Conservation (phyloP, 2,329 filamentous ascomycete species). For the Arthrinium phaeospermum region DNA sequence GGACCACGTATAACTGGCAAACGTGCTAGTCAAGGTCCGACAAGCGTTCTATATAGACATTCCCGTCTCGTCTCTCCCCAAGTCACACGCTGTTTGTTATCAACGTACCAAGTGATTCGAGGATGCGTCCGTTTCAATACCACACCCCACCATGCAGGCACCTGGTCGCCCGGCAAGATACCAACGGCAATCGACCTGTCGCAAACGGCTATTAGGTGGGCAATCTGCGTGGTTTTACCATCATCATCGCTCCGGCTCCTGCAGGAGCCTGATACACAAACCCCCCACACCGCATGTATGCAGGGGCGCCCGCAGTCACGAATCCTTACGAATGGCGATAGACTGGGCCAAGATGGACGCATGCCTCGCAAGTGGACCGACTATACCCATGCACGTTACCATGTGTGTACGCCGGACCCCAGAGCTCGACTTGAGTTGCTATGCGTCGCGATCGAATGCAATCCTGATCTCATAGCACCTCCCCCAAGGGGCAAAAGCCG, state of each 20-base stretch:
- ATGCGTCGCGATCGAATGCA: background rate
- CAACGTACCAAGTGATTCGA: background rate
- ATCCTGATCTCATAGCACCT: background rate
- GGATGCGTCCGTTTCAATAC: background rate
- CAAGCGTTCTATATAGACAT: background rate
- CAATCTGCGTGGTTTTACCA: background rate
- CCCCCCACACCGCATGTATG: background rate
- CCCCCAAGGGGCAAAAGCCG: background rate
- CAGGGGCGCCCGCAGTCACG: background rate
- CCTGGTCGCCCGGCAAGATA: background rate
- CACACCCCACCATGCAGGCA: background rate
- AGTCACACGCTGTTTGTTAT: background rate
- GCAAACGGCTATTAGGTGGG: background rate
- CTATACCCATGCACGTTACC: background rate
- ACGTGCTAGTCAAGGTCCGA: background rate
- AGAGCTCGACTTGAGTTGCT: background rate
- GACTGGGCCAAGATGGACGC: too few species aligned
- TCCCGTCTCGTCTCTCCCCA: background rate
- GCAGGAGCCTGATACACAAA: constrained; percentile 1
- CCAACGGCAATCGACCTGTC: background rate
- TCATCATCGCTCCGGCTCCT: background rate
- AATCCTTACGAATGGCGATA: background rate
- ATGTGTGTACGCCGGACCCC: background rate
- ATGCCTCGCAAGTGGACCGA: too few species aligned
- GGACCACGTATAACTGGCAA: background rate